Percentiles rank a stretch among this genome's conserved stretches.
phyloP scores from a whole-genome alignment of 352 stramenopile species.

The Globisporangium middletonii region DNA sequence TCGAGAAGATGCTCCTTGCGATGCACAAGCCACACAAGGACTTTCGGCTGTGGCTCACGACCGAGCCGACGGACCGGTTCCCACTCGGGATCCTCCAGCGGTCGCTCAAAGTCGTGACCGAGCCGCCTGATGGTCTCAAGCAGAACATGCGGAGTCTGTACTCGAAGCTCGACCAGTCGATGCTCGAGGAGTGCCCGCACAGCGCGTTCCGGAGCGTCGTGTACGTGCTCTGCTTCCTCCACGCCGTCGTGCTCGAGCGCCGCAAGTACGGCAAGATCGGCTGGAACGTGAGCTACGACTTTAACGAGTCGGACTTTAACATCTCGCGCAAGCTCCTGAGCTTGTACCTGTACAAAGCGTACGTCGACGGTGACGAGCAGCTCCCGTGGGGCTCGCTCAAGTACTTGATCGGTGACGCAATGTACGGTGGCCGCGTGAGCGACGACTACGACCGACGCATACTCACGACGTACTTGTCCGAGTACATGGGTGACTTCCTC shows the following conservation, averaged over 20 bases:
- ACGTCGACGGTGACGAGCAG: slow-evolving; percentile 89
- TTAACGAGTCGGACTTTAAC: slow-evolving; percentile 96
- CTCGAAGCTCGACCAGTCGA: slow-evolving; percentile 85
- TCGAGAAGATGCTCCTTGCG: slow-evolving; percentile 91
- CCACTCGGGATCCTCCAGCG: slow-evolving; percentile 93
- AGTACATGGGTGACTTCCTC: slow-evolving; percentile 97
- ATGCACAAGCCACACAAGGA: slow-evolving; percentile 92
- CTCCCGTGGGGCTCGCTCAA: slow-evolving; percentile 92
- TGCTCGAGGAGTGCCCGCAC: slow-evolving; percentile 92
- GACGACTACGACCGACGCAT: slow-evolving; percentile 96
- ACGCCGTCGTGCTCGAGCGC: slow-evolving; percentile 93
- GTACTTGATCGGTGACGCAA: slow-evolving; percentile 95
- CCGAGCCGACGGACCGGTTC: slow-evolving; percentile 93
- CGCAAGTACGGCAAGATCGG: slow-evolving; percentile 97
- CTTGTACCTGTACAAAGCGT: slow-evolving; percentile 93
- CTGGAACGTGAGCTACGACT: slow-evolving; percentile 97
- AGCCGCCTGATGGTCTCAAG: slow-evolving; percentile 94
- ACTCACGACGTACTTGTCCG: slow-evolving; percentile 89
- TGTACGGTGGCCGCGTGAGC: slow-evolving; percentile 95
- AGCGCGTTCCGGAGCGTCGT: slow-evolving; percentile 89
- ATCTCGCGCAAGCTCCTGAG: slow-evolving; percentile 90
- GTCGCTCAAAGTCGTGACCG: slow-evolving; percentile 94
- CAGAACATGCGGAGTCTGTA: slow-evolving; percentile 95
- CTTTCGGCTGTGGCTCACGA: slow-evolving; percentile 95
- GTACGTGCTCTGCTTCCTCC: slow-evolving; percentile 94